A percentile compares a stretch with the other conserved stretches of the same genome.
These are phyloP conservation scores for Exsudoporus floridanus DNA, from an alignment of 1,284 basidiomycete species.

Conservation along the genomic window DNA sequence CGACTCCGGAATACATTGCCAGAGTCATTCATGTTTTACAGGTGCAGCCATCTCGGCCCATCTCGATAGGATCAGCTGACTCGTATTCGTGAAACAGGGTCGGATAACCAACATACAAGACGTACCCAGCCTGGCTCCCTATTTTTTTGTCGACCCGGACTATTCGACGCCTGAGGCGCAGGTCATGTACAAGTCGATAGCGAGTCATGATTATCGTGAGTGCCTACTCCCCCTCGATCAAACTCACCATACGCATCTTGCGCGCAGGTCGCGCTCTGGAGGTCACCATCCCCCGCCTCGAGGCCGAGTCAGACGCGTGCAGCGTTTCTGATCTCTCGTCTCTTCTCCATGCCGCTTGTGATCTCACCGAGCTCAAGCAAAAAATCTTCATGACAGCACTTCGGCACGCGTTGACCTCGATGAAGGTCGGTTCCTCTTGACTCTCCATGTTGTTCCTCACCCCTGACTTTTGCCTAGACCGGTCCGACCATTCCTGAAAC, in stretches of 20 bases:
- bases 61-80: not conserved
- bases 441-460: not conserved
- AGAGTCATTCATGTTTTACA: conserved; percentile 57
- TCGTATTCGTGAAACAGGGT: conserved; percentile 45
- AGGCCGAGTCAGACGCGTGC: conserved; percentile 10
- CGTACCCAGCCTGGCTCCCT: conserved; percentile 63
- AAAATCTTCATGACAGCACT: conserved; percentile 70
- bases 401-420: conserved; percentile 75
- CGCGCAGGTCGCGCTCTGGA: conserved; percentile 25
- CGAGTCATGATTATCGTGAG: conserved; percentile 46
- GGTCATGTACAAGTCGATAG: conserved; percentile 51
- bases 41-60: conserved; percentile 34
- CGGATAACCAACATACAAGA: conserved; percentile 70
- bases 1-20: conserved; percentile 54
- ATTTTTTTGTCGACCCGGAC: conserved; percentile 74
- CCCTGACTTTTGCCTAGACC: conserved; percentile 30
- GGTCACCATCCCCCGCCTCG: conserved; percentile 8
- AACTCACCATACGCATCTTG: not conserved
- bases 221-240: conserved; percentile 2
- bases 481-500: conserved; percentile 51
- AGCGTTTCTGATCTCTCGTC: conserved; percentile 39
- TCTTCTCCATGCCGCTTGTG: conserved; percentile 48
- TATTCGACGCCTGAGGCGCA: conserved; percentile 54
- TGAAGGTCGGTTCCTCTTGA: conserved; percentile 55
- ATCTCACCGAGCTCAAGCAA: conserved; percentile 42